Percentiles rank a stretch among this genome's conserved stretches.
phyloP scores from a whole-genome alignment of 169 alveolate species.

The Miamiensis avidus region DNA sequence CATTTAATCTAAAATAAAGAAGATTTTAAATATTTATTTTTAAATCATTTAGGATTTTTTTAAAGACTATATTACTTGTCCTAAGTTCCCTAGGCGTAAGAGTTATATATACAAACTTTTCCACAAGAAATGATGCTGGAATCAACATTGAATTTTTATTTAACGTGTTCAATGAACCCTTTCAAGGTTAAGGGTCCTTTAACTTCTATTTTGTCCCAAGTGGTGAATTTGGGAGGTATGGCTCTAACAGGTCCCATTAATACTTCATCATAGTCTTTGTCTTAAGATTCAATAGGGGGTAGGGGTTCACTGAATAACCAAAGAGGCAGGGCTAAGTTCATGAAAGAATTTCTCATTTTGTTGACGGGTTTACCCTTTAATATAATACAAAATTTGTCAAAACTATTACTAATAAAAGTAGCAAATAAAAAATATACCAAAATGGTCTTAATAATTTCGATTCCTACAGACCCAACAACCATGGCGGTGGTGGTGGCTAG shows the following conservation, averaged over 20 bases:
- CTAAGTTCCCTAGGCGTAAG: conserved; percentile 69
- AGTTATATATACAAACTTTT: conserved; percentile 87
- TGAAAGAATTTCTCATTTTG: conserved; percentile 92
- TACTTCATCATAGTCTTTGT: conserved; percentile 94
- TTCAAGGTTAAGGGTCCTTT: conserved; percentile 76
- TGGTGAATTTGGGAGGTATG: conserved; percentile 94
- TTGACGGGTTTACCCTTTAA: conserved; percentile 42
- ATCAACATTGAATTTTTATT: conserved; percentile 75
- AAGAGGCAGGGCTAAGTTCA: conserved; percentile 93
- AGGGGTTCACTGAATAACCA: conserved; percentile 82
- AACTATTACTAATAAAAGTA: too few species aligned
- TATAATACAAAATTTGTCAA: neutral
- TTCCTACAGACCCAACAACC: conserved; percentile 96
- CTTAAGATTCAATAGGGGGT: conserved; percentile 67
- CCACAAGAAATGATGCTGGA: conserved; percentile 90
- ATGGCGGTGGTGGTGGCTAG: conserved; percentile 99
- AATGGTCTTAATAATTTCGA: conserved; percentile 88
- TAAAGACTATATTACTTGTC: conserved; percentile 19
- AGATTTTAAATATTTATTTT: neutral
- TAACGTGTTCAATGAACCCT: conserved; percentile 63
- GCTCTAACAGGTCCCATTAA: conserved; percentile 95
- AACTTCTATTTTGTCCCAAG: conserved; percentile 96
- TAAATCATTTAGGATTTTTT: neutral
- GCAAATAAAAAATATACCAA: conserved; percentile 28
- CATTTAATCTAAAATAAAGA: conserved; percentile 14